phyloP scores from a whole-genome alignment of 306 rosid genomes.

The Cyclanthera cordifolia region DNA sequence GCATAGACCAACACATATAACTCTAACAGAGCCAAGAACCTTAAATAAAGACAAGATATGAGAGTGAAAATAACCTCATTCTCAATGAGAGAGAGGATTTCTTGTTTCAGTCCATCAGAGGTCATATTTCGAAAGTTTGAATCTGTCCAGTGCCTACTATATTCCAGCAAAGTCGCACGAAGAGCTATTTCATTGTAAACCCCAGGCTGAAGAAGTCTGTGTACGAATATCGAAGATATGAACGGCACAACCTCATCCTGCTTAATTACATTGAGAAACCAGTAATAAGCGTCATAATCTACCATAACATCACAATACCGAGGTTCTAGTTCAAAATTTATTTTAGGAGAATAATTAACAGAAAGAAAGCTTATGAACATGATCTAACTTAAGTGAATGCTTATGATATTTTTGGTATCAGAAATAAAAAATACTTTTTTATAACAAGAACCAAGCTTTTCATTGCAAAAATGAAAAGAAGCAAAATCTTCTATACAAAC shows the following conservation, averaged over 20 bases:
- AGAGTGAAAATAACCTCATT: conserved; percentile 49
- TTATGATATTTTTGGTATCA: background rate
- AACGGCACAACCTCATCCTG: conserved; percentile 63
- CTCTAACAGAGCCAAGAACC: background rate
- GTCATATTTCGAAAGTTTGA: conserved; percentile 65
- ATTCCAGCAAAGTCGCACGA: conserved; percentile 63
- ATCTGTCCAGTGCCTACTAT: conserved; percentile 67
- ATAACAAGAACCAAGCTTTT: no score
- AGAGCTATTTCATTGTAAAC: conserved; percentile 61
- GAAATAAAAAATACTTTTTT: no score
- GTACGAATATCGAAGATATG: conserved; percentile 68
- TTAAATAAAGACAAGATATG: conserved; percentile 1
- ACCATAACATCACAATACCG: background rate
- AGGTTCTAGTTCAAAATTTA: background rate
- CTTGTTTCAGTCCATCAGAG: conserved; percentile 68
- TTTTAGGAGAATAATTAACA: background rate
- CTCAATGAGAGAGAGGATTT: conserved; percentile 78
- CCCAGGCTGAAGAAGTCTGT: conserved; percentile 81
- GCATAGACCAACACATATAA: background rate
- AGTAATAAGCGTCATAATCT: conserved; percentile 10
- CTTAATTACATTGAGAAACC: conserved; percentile 17
- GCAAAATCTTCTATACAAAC: no score
- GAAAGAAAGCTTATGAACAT: background rate
- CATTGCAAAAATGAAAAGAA: no score
- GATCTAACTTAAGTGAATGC: background rate